These are phyloP conservation scores for Yamadazyma atmosphaerica DNA, from an alignment of 1,139 yeast species.

Conservation along the genomic window DNA sequence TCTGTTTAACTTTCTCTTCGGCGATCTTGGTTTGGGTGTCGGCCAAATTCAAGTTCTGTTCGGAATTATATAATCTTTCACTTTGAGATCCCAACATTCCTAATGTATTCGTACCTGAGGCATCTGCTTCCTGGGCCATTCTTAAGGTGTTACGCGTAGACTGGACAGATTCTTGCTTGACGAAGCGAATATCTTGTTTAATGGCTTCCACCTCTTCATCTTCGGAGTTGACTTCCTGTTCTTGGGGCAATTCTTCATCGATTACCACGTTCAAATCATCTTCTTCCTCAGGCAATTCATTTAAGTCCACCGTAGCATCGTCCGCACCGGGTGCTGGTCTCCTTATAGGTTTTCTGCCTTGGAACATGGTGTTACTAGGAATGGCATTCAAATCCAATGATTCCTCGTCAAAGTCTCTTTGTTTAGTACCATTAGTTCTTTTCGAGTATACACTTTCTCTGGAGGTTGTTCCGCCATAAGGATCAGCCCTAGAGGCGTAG, in stretches of 20 bases:
- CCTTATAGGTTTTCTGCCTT: constrained; percentile 26
- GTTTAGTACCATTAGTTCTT: background rate
- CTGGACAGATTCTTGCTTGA: constrained; percentile 84
- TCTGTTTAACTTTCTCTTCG: constrained; percentile 78
- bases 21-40: constrained; percentile 83
- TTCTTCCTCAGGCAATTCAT: constrained; percentile 30
- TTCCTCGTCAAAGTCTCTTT: constrained; percentile 25
- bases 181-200: constrained; percentile 79
- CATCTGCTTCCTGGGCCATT: constrained; percentile 91
- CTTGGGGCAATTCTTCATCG: constrained; percentile 39
- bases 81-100: constrained; percentile 94
- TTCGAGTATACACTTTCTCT: background rate
- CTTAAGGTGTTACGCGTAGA: constrained; percentile 83
- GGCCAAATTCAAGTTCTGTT: constrained; percentile 72
- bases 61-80: constrained; percentile 78
- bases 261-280: constrained; percentile 48
- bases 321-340: constrained; percentile 18
- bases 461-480: constrained; percentile 1
- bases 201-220: constrained; percentile 91
- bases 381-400: constrained; percentile 44
- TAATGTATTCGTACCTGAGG: constrained; percentile 82
- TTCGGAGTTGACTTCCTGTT: constrained; percentile 53
- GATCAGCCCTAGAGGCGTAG: too few relatives aligned
- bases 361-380: constrained; percentile 37
- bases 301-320: constrained; percentile 32